These are phyloP conservation scores for Entomortierella lignicola DNA, from an alignment of 192 early-diverging fungal species.

Conservation along the genomic window DNA sequence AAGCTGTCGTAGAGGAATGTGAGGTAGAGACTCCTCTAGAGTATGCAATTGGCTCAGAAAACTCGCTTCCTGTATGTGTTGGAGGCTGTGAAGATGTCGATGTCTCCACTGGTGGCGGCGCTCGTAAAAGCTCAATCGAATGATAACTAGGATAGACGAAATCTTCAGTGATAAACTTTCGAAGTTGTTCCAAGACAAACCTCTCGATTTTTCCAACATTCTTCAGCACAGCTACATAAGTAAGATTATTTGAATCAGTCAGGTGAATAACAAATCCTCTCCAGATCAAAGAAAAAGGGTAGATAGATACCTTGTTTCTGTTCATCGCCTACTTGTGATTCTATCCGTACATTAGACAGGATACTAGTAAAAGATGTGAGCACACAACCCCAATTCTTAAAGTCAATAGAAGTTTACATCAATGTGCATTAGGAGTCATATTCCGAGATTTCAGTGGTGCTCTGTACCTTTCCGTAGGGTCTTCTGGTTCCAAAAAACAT, in stretches of 20 bases:
- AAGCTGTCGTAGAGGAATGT: not conserved
- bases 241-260: not conserved
- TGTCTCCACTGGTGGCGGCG: not conserved
- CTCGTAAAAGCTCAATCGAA: constrained; percentile 60
- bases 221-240: constrained; percentile 68
- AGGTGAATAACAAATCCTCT: no score
- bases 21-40: not conserved
- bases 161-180: constrained; percentile 79
- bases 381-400: no score
- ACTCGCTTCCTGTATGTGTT: not conserved
- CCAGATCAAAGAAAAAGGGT: no score
- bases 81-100: not conserved
- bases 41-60: not conserved
- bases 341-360: constrained; percentile 68
- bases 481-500: constrained; percentile 77
- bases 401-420: no score
- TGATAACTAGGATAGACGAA: constrained; percentile 84
- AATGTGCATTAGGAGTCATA: no score
- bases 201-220: constrained; percentile 86
- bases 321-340: constrained; percentile 74
- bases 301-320: constrained; percentile 67
- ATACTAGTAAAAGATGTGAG: no score
- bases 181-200: constrained; percentile 83
- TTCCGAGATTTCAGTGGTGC: no score
- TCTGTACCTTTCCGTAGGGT: constrained; percentile 58